Conservation (phyloP, 2,329 filamentous ascomycete species). For the Sporothrix inflata region DNA sequence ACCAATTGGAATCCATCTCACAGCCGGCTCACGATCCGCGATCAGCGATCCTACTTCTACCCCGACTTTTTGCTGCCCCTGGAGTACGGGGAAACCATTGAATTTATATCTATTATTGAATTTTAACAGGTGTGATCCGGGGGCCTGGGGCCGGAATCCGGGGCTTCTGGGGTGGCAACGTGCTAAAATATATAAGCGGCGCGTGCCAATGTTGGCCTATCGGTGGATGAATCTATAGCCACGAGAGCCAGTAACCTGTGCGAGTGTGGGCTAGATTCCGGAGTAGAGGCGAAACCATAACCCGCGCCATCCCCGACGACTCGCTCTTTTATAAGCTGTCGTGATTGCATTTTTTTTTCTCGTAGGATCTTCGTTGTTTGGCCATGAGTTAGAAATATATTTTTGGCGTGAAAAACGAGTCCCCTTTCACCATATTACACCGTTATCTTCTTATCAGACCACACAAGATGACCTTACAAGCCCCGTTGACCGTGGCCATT, state of each 20-base stretch:
- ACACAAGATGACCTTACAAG: neutral
- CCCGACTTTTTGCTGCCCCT: neutral
- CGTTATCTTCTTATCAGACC: neutral
- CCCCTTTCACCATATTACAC: neutral
- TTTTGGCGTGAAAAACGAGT: neutral
- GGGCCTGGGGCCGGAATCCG: neutral
- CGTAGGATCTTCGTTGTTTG: neutral
- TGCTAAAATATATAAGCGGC: neutral
- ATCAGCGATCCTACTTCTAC: neutral
- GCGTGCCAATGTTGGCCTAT: neutral
- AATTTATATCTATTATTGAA: neutral
- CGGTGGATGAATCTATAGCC: neutral
- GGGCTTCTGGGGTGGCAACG: neutral
- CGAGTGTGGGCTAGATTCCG: neutral
- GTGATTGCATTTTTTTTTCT: neutral
- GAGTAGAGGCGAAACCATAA: constrained; percentile 2
- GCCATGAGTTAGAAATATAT: neutral
- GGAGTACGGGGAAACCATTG: neutral
- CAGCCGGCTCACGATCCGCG: too few relatives aligned
- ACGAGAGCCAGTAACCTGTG: neutral
- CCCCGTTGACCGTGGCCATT: neutral
- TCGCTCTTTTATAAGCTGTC: neutral
- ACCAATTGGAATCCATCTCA: too few relatives aligned
- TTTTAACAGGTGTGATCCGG: neutral
- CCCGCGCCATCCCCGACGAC: neutral